Evolutionary conservation across 352 stramenopile genomes (phyloP).

Genomic region (Phytophthora podocarpi): DNA sequence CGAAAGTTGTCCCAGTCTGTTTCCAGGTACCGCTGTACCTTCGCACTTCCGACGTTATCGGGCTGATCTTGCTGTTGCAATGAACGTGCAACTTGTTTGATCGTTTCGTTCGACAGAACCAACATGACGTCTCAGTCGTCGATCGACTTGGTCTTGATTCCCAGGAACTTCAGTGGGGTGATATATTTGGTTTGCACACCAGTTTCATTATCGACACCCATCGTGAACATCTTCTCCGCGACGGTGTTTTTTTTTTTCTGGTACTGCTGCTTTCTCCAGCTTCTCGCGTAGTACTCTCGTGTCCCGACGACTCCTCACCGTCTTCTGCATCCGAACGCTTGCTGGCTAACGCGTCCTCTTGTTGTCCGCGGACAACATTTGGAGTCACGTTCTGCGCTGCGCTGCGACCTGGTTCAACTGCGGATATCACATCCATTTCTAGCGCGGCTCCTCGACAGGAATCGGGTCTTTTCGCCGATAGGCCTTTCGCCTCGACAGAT

Average conservation of each 20-base stretch:
- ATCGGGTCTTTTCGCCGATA: constrained; percentile 12
- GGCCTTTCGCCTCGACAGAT: constrained; percentile 8
- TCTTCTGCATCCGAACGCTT: not conserved
- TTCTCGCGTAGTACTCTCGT: not conserved
- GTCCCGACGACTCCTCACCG: not conserved
- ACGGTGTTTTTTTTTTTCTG: no score
- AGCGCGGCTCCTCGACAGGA: constrained; percentile 9
- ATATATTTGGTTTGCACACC: no score
- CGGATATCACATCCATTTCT: not conserved
- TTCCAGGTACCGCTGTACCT: no score
- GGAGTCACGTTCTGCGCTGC: not conserved
- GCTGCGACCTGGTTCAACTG: not conserved
- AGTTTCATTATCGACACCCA: no score
- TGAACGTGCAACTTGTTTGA: not conserved
- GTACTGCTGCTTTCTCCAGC: no score
- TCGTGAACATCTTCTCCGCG: no score
- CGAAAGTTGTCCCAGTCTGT: not conserved
- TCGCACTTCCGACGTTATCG: not conserved
- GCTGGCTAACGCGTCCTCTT: not conserved
- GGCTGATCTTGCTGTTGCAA: not conserved
- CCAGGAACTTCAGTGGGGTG: no score
- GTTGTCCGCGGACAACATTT: not conserved
- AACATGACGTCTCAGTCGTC: not conserved
- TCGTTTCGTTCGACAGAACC: not conserved
- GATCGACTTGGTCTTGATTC: no score